Evolutionary conservation across 2,329 filamentous ascomycete species (phyloP), one percentile per base, ranked within the genome.

Genomic region (Aspergillus fijiensis): DNA sequence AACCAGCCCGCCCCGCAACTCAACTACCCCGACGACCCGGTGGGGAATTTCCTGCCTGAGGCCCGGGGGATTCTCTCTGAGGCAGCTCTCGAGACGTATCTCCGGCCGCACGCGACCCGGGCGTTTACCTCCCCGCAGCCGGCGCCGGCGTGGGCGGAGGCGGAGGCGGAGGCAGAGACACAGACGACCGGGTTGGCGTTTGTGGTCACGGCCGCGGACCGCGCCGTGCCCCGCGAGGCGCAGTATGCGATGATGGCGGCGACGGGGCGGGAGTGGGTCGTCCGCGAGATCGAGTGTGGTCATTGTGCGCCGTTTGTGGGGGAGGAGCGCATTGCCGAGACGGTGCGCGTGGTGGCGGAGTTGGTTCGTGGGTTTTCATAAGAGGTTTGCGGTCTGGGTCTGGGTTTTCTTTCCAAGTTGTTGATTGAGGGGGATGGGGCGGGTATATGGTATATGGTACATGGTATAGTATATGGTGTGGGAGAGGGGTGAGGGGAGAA

Each of bases 71-170:
- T 21, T 21, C 21, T 21, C 21, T 2, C 21, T 48, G 1, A n/a
- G 53, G 7, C 23, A 23, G 39, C 31, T 4, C 50, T 70, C 23
- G 51, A 23, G 6, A 27, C 31, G 14, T 45, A 63, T 11, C 45
- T 72, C 33, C 65, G 60, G 16, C 66, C 68, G 3, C 66, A 72
- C 57, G 57, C 71, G 0, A 66, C 62, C 1, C 21, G 63, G 25
- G 56, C 70, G 0, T 72, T 72, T 45, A 67, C 35, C 2, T 70
- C 69, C 0, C 57, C 65, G 0, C 62, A 69, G 39, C 69, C 69
- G 1, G 49, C 60, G 47, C 62, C 67, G 7, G 71, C 69, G 1
- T 73, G 71, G 69, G 60, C 61, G 6, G 70, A 74, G 10, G 23
- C 54, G 10, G 57, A 47, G 0, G 70, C 25, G 5, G 25, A 27